phyloP scores from a whole-genome alignment of 2,329 filamentous ascomycete species.

The Aureobasidium sp. region DNA sequence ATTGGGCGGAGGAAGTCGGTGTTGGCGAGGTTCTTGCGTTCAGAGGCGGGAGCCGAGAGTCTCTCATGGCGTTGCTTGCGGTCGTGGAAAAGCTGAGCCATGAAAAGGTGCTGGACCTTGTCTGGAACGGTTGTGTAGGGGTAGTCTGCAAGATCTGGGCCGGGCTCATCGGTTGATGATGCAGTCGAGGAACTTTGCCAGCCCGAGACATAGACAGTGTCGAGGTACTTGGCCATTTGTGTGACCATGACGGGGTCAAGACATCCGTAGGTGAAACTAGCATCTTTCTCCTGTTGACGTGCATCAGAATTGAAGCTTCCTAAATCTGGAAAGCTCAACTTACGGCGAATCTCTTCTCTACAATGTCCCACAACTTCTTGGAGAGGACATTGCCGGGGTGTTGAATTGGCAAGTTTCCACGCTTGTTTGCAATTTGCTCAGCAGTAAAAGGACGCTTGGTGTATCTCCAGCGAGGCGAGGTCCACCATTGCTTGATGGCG shows the following conservation, averaged over 20 bases:
- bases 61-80: constrained; percentile 97
- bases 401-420: constrained; percentile 80
- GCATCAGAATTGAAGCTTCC: constrained; percentile 10
- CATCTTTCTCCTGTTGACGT: constrained; percentile 60
- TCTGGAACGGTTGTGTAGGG: constrained; percentile 91
- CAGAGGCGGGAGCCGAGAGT: constrained; percentile 61
- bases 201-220: constrained; percentile 97
- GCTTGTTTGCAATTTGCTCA: constrained; percentile 93
- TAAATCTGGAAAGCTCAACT: not conserved
- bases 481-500: constrained; percentile 91
- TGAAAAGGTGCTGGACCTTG: constrained; percentile 96
- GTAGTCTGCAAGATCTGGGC: constrained; percentile 96
- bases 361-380: constrained; percentile 90
- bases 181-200: constrained; percentile 98
- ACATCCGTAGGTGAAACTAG: constrained; percentile 93
- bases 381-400: constrained; percentile 83
- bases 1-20: constrained; percentile 93
- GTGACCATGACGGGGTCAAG: constrained; percentile 97
- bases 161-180: constrained; percentile 88
- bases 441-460: constrained; percentile 91
- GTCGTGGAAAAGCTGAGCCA: constrained; percentile 98
- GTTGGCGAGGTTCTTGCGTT: constrained; percentile 67
- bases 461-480: constrained; percentile 80
- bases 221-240: constrained; percentile 98
- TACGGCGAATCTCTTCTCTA: constrained; percentile 82